Conservation (phyloP, 2,329 filamentous ascomycete species). For the Geosmithia morbida region DNA sequence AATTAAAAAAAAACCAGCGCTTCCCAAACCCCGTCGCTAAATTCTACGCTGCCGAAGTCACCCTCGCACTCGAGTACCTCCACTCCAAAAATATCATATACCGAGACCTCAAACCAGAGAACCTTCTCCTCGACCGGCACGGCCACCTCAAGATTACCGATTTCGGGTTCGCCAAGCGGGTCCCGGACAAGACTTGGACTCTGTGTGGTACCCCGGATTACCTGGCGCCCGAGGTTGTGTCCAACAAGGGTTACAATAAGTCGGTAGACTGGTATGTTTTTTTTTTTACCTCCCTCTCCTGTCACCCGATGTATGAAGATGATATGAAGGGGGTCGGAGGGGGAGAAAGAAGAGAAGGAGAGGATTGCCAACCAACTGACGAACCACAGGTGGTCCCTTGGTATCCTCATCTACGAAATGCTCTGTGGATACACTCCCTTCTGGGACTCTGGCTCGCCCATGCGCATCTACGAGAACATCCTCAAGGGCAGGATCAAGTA, state of each 20-base stretch:
- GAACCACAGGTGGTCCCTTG: constrained; percentile 75
- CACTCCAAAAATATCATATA: constrained; percentile 96
- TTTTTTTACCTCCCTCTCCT: no score
- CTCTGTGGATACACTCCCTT: constrained; percentile 97
- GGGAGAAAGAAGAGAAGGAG: neutral
- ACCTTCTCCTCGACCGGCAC: constrained; percentile 79
- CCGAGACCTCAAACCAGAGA: constrained; percentile 91
- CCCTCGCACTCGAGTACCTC: constrained; percentile 85
- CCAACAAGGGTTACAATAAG: constrained; percentile 98
- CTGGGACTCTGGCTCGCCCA: constrained; percentile 94
- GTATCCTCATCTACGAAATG: constrained; percentile 99
- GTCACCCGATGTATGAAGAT: neutral
- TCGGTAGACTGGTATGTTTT: constrained; percentile 85
- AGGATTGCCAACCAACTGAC: neutral
- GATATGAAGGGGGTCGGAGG: neutral
- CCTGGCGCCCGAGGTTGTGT: constrained; percentile 93
- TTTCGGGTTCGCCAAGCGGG: constrained; percentile 96
- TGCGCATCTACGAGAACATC: constrained; percentile 99
- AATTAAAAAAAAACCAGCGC: constrained; percentile 40
- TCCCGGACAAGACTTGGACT: constrained; percentile 98
- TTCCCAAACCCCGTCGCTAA: constrained; percentile 98
- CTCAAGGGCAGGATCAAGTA: constrained; percentile 93
- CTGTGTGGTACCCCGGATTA: constrained; percentile 96
- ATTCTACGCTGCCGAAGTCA: constrained; percentile 97
- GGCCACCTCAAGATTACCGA: constrained; percentile 95